Base-by-base conservation (phyloP, 2,329 filamentous ascomycete genomes). In the Curvularia spicifera region DNA sequence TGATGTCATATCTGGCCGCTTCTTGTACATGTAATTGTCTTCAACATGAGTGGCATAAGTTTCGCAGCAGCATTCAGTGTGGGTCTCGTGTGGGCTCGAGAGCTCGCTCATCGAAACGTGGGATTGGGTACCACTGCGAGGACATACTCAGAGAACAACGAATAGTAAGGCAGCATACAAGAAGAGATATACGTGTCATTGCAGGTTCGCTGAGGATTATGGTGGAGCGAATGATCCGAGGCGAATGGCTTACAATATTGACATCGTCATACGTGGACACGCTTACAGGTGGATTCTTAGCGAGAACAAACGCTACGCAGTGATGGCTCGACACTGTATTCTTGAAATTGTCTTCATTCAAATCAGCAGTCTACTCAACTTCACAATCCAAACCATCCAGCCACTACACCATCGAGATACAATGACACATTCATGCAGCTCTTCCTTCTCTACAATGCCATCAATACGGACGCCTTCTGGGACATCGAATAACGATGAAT, bases 361-460 rank as follows among this genome's bases (percentile, higher is more conserved):
- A 15, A 47, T 5, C 13, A 4, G 15, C 12, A 33, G n/a, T 26
- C 5, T 33, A 10, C 31, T 26, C 33, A 10, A 42, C 39, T 20
- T 10, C 5, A 28, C 26, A 26, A 5, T 24, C 33, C 12, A 44
- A 26, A 10, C 1, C 26, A 15, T 6, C 18, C n/a, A 28, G 24
- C 26, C 18, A 13, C 29, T 1, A 1, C 10, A 12, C 26, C n/a
- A 29, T n/a, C 13, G 37, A n/a, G 8, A 28, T 15, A 39, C n/a
- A 6, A 56, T 51, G 48, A n/a, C 18, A 18, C 24, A 47, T 33
- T 56, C 53, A 13, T 51, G 33, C 13, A 33, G 33, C 33, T 56
- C 48, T 3, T 56, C 53, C 7, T 56, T 51, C 15, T 40, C 53
- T 8, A 56, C 53, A 8, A 56, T 51, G 53, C 5, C 47, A 20